Conservation (phyloP, 352 stramenopile species). For the Phytophthora pluvialis region DNA sequence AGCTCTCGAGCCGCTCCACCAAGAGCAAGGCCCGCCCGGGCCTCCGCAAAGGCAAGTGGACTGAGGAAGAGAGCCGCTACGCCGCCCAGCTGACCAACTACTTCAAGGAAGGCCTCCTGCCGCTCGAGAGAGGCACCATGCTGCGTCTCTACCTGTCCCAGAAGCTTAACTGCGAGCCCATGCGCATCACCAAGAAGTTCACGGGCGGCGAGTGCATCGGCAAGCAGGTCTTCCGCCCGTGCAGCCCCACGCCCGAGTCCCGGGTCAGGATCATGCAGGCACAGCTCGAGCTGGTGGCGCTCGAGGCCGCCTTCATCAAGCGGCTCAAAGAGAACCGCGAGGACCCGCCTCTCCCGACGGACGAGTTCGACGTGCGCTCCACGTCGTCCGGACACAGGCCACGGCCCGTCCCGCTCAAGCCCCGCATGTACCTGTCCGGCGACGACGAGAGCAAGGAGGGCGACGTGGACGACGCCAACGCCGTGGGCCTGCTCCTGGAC, state of each 20-base stretch:
- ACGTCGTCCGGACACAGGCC: slow-evolving; percentile 21
- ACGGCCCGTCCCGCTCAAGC: slow-evolving; percentile 39
- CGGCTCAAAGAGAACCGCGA: slow-evolving; percentile 83
- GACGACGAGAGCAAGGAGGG: slow-evolving; percentile 35
- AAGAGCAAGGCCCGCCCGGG: slow-evolving; percentile 88
- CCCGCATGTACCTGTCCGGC: slow-evolving; percentile 33
- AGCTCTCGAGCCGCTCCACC: slow-evolving; percentile 70
- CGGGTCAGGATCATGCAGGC: slow-evolving; percentile 75
- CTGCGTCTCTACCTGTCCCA: slow-evolving; percentile 91
- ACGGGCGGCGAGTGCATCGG: slow-evolving; percentile 91
- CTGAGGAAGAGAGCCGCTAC: slow-evolving; percentile 81
- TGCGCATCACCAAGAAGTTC: slow-evolving; percentile 95
- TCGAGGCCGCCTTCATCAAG: slow-evolving; percentile 82
- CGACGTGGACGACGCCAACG: slow-evolving; percentile 65
- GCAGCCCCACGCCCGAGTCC: slow-evolving; percentile 68
- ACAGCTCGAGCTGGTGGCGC: slow-evolving; percentile 69
- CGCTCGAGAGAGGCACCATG: slow-evolving; percentile 89
- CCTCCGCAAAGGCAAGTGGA: slow-evolving; percentile 89
- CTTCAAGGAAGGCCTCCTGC: slow-evolving; percentile 86
- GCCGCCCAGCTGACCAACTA: slow-evolving; percentile 80
- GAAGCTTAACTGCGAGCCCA: slow-evolving; percentile 93
- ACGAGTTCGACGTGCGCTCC: slow-evolving; percentile 54
- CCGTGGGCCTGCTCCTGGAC: slow-evolving; percentile 73
- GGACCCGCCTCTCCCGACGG: slow-evolving; percentile 56
- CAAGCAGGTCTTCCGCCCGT: slow-evolving; percentile 89